These are phyloP conservation scores for Fomitopsis serialis DNA, from an alignment of 768 basidiomycete species.

Conservation along the genomic window DNA sequence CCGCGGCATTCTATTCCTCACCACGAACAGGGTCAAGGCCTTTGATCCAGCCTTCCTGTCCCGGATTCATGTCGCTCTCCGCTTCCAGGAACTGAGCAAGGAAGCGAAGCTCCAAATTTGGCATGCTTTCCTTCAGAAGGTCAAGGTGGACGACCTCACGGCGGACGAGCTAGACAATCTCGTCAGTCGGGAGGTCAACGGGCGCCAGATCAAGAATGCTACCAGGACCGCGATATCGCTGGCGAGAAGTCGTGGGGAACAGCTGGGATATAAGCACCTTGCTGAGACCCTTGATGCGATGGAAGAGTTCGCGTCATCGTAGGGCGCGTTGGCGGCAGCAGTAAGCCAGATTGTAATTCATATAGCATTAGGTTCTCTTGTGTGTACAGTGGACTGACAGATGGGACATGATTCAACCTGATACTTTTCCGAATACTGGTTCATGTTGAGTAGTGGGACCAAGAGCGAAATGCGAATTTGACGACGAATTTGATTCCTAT, in stretches of 20 bases:
- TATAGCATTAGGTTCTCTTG: too few species aligned
- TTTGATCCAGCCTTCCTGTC: constrained; percentile 69
- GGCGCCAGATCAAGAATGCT: constrained; percentile 66
- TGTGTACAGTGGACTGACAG: too few species aligned
- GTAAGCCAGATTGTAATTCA: too few species aligned
- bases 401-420: too few species aligned
- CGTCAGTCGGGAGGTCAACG: constrained; percentile 49
- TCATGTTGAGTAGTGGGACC: too few species aligned
- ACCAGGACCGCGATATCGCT: constrained; percentile 57
- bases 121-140: constrained; percentile 26
- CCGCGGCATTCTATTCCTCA: too few species aligned
- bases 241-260: constrained; percentile 42
- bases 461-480: too few species aligned
- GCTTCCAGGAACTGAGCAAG: constrained; percentile 23
- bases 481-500: too few species aligned
- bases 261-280: constrained; percentile 34
- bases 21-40: constrained; percentile 38
- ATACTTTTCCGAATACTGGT: too few species aligned
- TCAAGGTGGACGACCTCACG: constrained; percentile 19
- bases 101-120: constrained; percentile 21
- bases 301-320: constrained; percentile 34
- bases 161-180: constrained; percentile 33
- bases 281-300: constrained; percentile 56
- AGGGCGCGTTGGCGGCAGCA: constrained; percentile 11
- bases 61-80: constrained; percentile 50